Percentiles rank a stretch among this genome's conserved stretches.
phyloP scores from a whole-genome alignment of 225 moss, liverwort and hornwort genomes.

The Asterella californica region DNA sequence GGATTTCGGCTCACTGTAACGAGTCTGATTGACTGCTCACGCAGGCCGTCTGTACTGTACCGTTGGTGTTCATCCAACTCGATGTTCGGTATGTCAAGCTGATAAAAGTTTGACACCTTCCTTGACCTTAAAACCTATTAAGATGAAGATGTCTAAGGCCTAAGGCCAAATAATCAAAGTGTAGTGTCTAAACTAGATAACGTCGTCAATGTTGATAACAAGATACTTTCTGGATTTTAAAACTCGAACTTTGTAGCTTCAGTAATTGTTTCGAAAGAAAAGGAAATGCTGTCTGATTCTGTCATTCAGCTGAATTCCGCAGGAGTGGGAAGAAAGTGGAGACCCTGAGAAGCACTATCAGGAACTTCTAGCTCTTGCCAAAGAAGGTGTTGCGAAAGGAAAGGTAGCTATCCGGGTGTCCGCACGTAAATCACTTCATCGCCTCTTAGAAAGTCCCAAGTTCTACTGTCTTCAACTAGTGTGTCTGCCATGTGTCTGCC shows the following conservation, averaged over 20 bases:
- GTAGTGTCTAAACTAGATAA: background rate
- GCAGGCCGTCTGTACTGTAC: conserved; percentile 92
- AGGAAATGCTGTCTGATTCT: background rate
- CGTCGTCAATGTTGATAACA: background rate
- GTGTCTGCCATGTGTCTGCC: background rate
- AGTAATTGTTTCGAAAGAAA: background rate
- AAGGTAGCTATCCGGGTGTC: conserved; percentile 50
- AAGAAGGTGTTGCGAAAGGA: conserved; percentile 70
- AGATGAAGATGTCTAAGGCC: background rate
- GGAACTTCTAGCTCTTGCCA: conserved; percentile 73
- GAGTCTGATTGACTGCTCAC: conserved; percentile 7
- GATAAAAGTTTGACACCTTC: background rate
- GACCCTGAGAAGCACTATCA: conserved; percentile 79
- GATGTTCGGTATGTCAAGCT: conserved; percentile 59
- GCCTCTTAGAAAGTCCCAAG: background rate
- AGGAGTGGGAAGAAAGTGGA: conserved; percentile 85
- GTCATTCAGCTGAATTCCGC: background rate
- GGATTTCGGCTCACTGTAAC: background rate
- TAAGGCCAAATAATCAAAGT: too few species aligned
- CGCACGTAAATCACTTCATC: background rate
- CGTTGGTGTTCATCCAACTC: conserved; percentile 92
- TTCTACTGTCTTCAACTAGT: background rate
- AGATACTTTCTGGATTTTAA: background rate
- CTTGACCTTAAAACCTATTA: background rate
- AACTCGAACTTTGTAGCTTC: background rate